Conservation (phyloP, 345 rosid genomes). For the Salix viminalis region DNA sequence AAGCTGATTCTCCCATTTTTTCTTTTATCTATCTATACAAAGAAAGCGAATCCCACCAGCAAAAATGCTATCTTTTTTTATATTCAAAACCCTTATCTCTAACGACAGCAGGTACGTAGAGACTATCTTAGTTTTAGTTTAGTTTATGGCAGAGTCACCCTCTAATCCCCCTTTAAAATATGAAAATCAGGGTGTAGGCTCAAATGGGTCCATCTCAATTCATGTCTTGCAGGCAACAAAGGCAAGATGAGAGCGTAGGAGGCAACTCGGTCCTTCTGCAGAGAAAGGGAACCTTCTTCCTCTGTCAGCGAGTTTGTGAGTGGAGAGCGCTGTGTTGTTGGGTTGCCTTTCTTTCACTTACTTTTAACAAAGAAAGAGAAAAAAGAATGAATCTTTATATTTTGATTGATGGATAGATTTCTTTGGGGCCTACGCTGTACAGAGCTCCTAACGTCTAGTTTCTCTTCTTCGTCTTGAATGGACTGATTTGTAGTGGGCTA, state of each 20-base stretch:
- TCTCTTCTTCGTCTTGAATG: not conserved
- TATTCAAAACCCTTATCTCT: not conserved
- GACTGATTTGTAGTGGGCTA: no score
- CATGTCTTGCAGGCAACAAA: slow-evolving; percentile 1
- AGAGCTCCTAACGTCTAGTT: slow-evolving; percentile 40
- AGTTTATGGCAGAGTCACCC: not conserved
- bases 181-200: slow-evolving; percentile 8
- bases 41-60: not conserved
- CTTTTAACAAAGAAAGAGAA: no score
- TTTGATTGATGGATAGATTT: not conserved
- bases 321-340: not conserved
- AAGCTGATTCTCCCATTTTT: slow-evolving; percentile 75
- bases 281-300: not conserved
- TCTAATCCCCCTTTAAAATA: not conserved
- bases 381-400: not conserved
- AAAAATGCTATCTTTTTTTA: not conserved
- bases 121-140: not conserved
- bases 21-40: not conserved
- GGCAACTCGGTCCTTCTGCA: not conserved
- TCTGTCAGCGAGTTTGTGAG: not conserved
- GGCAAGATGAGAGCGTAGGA: not conserved
- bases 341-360: no score
- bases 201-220: not conserved
- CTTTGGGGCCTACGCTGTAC: slow-evolving; percentile 16
- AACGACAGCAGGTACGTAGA: not conserved